These are phyloP conservation scores for Sugiyamaella mastotermitis DNA, from an alignment of 805 yeast species.

Conservation along the genomic window DNA sequence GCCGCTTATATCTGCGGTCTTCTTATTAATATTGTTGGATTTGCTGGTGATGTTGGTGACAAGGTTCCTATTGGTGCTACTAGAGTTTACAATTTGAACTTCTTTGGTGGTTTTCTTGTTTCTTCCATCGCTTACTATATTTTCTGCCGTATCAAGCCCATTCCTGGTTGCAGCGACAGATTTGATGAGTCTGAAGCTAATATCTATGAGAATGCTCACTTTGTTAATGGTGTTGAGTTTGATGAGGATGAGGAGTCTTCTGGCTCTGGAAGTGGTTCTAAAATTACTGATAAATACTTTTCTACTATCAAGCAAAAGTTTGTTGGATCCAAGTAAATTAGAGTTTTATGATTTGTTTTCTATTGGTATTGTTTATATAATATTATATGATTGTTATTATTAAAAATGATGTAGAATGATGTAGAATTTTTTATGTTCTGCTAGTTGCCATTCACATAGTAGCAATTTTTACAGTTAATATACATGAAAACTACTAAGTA, in stretches of 20 bases:
- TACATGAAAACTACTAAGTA: too few species aligned
- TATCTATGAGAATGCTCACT: conserved; percentile 9
- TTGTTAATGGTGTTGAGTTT: not conserved
- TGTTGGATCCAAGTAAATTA: too few species aligned
- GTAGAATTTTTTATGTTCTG: too few species aligned
- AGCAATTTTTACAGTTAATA: too few species aligned
- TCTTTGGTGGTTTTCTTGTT: conserved; percentile 66
- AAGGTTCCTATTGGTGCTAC: conserved; percentile 76
- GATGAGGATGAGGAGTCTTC: not conserved
- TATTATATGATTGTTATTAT: too few species aligned
- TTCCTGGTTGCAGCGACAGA: conserved; percentile 13
- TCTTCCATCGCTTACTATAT: conserved; percentile 51
- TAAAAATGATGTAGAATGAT: too few species aligned
- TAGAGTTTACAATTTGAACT: conserved; percentile 64
- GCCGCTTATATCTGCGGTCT: conserved; percentile 77
- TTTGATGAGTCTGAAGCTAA: conserved; percentile 14
- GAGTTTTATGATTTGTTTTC: too few species aligned
- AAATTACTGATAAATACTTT: too few species aligned
- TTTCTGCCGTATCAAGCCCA: conserved; percentile 31
- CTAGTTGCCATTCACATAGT: too few species aligned
- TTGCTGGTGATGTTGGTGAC: conserved; percentile 73
- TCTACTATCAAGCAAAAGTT: not conserved
- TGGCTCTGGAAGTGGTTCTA: not conserved
- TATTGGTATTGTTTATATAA: too few species aligned
- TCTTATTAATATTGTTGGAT: conserved; percentile 79